A percentile compares a stretch with the other conserved stretches of the same genome.
These are phyloP conservation scores for Saccharomycopsis sp. DNA, from an alignment of 805 yeast species.

Conservation along the genomic window DNA sequence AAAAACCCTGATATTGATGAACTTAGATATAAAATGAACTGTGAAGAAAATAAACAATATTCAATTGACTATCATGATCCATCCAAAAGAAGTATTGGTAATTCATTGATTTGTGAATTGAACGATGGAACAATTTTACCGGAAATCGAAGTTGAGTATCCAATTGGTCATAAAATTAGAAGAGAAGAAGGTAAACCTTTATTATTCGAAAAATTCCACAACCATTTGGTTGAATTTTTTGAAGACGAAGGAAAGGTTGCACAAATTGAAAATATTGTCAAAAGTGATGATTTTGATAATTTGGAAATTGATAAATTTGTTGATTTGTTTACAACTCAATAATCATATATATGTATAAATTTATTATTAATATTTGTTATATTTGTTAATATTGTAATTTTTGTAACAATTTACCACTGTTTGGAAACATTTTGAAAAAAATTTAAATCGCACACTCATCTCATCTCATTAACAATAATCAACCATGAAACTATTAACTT, in stretches of 20 bases:
- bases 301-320: conserved; percentile 16
- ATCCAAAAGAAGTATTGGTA: conserved; percentile 46
- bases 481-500: no score
- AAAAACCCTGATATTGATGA: conserved; percentile 41
- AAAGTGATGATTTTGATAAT: conserved; percentile 7
- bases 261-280: conserved; percentile 8
- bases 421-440: no score
- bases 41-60: conserved; percentile 40
- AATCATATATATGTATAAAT: no score
- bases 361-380: no score
- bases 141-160: conserved; percentile 44
- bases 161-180: conserved; percentile 49
- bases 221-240: conserved; percentile 39
- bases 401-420: no score
- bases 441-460: no score
- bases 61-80: conserved; percentile 46
- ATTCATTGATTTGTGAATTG: conserved; percentile 39
- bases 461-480: no score
- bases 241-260: conserved; percentile 19
- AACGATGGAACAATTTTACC: conserved; percentile 44
- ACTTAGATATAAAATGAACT: conserved; percentile 42
- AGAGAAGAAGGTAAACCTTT: conserved; percentile 52
- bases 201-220: conserved; percentile 38
- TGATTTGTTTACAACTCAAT: conserved; percentile 6
- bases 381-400: no score